Evolutionary conservation across 495 filamentous ascomycete genomes (phyloP).

Genomic region (Penicilliopsis zonata): DNA sequence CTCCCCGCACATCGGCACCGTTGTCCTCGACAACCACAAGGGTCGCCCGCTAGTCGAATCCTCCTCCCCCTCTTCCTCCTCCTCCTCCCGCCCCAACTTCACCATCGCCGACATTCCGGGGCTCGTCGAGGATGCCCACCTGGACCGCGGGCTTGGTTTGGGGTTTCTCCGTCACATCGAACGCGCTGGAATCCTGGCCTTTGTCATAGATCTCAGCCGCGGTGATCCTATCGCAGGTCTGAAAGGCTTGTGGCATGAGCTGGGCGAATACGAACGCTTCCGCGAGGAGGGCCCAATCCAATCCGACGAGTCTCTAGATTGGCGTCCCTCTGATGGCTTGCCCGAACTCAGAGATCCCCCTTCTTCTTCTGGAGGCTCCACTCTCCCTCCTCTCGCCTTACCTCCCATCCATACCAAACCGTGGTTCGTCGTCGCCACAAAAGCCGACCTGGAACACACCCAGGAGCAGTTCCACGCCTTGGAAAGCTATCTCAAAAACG

Average conservation of each 20-base stretch:
- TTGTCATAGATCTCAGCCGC: slow-evolving; percentile 77
- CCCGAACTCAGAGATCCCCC: slow-evolving; percentile 11
- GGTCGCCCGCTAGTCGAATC: slow-evolving; percentile 48
- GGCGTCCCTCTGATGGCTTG: slow-evolving; percentile 32
- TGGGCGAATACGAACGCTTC: slow-evolving; percentile 72
- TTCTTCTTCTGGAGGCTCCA: slow-evolving; percentile 14
- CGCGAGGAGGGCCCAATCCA: too few species aligned
- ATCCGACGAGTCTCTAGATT: slow-evolving; percentile 36
- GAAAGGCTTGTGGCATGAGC: slow-evolving; percentile 76
- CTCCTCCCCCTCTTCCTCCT: slow-evolving; percentile 18
- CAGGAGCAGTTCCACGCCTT: slow-evolving; percentile 62
- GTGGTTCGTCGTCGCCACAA: slow-evolving; percentile 96
- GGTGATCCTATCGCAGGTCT: slow-evolving; percentile 70
- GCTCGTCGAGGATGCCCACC: slow-evolving; percentile 77
- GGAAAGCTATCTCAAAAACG: slow-evolving; percentile 50
- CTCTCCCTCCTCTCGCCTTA: slow-evolving; percentile 23
- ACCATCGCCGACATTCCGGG: slow-evolving; percentile 96
- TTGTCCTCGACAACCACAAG: slow-evolving; percentile 72
- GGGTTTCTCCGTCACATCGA: slow-evolving; percentile 92
- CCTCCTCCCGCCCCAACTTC: slow-evolving; percentile 53
- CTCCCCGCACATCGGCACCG: slow-evolving; percentile 87
- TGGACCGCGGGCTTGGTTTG: slow-evolving; percentile 83
- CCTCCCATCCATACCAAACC: slow-evolving; percentile 75
- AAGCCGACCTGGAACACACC: slow-evolving; percentile 74
- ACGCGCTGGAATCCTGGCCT: slow-evolving; percentile 81